These are phyloP conservation scores for Eucalyptus brandiana DNA, from an alignment of 345 rosid genomes.

Conservation along the genomic window DNA sequence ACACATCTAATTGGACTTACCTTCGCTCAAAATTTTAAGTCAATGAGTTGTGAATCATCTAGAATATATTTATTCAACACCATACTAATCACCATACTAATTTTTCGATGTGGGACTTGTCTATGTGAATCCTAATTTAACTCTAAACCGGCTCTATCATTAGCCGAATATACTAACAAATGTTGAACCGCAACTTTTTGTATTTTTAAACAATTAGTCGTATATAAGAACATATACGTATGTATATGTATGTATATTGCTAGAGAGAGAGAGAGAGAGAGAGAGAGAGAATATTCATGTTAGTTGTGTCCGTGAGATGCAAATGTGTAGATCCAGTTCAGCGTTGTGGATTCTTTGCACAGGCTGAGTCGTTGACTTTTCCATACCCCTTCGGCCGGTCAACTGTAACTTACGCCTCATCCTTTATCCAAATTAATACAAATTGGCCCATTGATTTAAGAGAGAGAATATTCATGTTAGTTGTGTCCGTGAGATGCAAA, in stretches of 20 bases:
- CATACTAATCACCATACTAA: too few species aligned
- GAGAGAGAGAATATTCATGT: neutral
- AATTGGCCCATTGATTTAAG: neutral
- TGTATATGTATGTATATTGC: neutral
- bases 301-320: neutral
- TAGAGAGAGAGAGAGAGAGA: neutral
- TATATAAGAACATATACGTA: neutral
- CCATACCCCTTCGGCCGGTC: neutral
- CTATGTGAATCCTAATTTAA: neutral
- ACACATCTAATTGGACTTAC: rapidly evolving
- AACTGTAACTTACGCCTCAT: neutral
- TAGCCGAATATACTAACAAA: neutral
- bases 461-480: neutral
- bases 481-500: neutral
- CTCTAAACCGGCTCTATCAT: too few species aligned
- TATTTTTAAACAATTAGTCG: neutral
- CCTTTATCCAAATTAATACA: neutral
- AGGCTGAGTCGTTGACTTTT: neutral
- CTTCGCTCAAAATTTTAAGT: rapidly evolving
- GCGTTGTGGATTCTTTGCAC: neutral
- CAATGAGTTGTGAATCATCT: rapidly evolving
- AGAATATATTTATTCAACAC: rapidly evolving
- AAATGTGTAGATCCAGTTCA: neutral
- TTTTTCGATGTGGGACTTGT: neutral
- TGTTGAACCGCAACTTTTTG: neutral